Percentiles rank a stretch among this genome's conserved stretches.
These are phyloP conservation scores for Globisporangium paroecandrum DNA, from an alignment of 352 stramenopile genomes.

Conservation along the genomic window DNA sequence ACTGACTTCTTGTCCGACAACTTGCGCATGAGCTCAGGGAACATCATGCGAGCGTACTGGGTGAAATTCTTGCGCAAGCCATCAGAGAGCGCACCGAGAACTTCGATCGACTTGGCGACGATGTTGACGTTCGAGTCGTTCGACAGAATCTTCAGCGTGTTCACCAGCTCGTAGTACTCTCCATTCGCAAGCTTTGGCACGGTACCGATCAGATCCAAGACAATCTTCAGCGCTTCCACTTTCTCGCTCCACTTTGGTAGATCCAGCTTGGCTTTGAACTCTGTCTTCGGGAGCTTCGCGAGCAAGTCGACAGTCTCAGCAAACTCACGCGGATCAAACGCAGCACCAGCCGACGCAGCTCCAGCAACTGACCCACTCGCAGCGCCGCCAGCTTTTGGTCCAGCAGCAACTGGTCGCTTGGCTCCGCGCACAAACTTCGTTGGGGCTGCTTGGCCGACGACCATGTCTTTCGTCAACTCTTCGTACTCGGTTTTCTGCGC, in stretches of 20 bases:
- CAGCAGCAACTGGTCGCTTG: slow-evolving; percentile 28
- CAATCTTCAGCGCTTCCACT: slow-evolving; percentile 80
- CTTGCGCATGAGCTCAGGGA: slow-evolving; percentile 78
- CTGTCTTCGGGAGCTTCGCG: slow-evolving; percentile 69
- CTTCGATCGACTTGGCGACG: slow-evolving; percentile 80
- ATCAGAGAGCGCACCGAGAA: slow-evolving; percentile 72
- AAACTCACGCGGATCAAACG: slow-evolving; percentile 82
- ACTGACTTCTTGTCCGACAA: slow-evolving; percentile 87
- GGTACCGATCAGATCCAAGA: slow-evolving; percentile 77
- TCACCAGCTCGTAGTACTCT: slow-evolving; percentile 85
- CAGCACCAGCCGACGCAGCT: slow-evolving; percentile 9
- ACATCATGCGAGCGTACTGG: slow-evolving; percentile 69
- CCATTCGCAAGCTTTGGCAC: slow-evolving; percentile 84
- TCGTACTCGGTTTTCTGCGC: slow-evolving; percentile 86
- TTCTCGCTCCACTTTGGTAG: slow-evolving; percentile 86
- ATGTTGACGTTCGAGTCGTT: slow-evolving; percentile 90
- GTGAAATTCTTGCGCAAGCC: slow-evolving; percentile 80
- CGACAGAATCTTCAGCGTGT: slow-evolving; percentile 70
- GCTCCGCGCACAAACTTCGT: slow-evolving; percentile 71
- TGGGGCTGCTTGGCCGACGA: slow-evolving; percentile 54
- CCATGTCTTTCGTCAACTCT: slow-evolving; percentile 67
- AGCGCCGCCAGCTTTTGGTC: slow-evolving; percentile 6
- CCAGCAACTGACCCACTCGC: slow-evolving; percentile 11
- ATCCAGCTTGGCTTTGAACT: slow-evolving; percentile 76
- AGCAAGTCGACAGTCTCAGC: slow-evolving; percentile 82